Evolutionary conservation across 371 early-diverging fungal genomes (phyloP).

Genomic region (Rhizopus stolonifer): DNA sequence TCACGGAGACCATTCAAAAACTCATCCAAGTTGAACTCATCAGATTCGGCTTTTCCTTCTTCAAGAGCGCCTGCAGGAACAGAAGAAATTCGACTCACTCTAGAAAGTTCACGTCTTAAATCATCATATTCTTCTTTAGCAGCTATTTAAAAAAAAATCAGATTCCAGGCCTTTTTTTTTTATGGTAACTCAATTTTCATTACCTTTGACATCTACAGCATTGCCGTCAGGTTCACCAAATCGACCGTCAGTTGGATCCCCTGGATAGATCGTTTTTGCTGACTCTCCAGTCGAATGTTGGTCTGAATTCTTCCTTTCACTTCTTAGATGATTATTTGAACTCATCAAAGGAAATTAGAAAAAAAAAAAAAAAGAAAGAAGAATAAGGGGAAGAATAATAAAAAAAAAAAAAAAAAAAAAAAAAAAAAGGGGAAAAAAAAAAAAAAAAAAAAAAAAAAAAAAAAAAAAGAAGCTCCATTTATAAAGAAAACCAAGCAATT

Average conservation of each 20-base stretch:
- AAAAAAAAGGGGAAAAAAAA: constrained; percentile 40
- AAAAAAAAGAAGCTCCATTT: constrained; percentile 24
- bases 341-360: constrained; percentile 16
- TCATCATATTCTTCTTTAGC: constrained; percentile 37
- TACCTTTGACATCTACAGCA: constrained; percentile 20
- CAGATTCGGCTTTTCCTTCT: constrained; percentile 23
- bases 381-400: too few species aligned
- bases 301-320: constrained; percentile 14
- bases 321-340: constrained; percentile 11
- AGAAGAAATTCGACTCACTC: constrained; percentile 26
- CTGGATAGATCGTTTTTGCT: constrained; percentile 17
- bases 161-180: too few species aligned
- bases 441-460: constrained; percentile 30
- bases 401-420: too few species aligned
- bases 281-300: constrained; percentile 21
- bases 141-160: constrained; percentile 22
- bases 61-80: constrained; percentile 14
- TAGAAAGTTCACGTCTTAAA: constrained; percentile 34
- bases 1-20: constrained; percentile 27
- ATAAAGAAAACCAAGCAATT: constrained; percentile 3
- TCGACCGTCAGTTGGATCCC: constrained; percentile 3
- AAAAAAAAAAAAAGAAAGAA: not conserved
- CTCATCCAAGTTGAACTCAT: constrained; percentile 38
- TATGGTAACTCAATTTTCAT: too few species aligned
- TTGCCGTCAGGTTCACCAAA: constrained; percentile 21